Evolutionary conservation across 75 land plant species (phyloP), one percentile per base, ranked within the genome.

Genomic region (Pinus albicaulis): DNA sequence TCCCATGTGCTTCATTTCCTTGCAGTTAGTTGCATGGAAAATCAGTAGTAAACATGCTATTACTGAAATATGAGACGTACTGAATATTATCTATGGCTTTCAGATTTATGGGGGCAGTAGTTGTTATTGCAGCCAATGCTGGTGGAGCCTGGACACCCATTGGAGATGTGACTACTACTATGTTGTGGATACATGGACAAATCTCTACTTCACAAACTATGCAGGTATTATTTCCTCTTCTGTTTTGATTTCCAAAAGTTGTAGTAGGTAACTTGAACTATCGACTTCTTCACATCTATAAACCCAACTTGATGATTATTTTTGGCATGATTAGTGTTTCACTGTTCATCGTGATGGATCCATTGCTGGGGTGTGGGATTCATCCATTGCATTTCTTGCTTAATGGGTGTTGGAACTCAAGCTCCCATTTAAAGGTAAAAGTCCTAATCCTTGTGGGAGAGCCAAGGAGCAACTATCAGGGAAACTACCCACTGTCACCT

Each of bases 61-160:
- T 72, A 14, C 34, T 55, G 26, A 72, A 53, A 72, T 53, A 38
- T 72, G 31, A 72, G 19, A 48, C 25, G n/a, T 25, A 26, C 36
- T 56, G 22, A 59, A 68, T 44, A 41, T 26, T 16, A 15, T 55
- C 26, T 23, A 3, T 24, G 74, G 28, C 14, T 55, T 72, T 55
- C 84, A 98, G 99, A 83, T 86, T 89, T 73, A 82, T 98, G 23
- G 99, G 99, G 72, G 99, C 98, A 78, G 99, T 95, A 61, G 94
- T 98, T 62, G 99, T 98, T 20, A 98, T 98, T 80, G 99, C 99
- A 61, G 99, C 99, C 79, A 98, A 98, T 86, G 93, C 98, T 71
- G 99, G 99, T 79, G 99, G 99, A 60, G 99, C 99, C 57, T 98
- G 99, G 99, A 98, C 99, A 48, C 99, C 99, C 13, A 98, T 98